Evolutionary conservation across 768 basidiomycete genomes (phyloP).

Genomic region (Suillus clintonianus): DNA sequence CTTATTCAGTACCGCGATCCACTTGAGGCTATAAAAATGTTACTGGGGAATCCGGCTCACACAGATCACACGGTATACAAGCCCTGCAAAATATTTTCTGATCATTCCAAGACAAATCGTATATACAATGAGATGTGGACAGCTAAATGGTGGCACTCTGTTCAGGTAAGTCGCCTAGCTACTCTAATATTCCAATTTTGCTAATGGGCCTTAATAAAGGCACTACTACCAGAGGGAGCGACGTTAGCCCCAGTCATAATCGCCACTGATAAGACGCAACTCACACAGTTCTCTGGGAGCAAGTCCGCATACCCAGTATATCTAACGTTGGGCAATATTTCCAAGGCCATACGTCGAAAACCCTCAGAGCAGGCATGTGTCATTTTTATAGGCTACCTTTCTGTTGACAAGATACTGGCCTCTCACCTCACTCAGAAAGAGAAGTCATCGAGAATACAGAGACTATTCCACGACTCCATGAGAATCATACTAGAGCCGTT

Average conservation of each 20-base stretch:
- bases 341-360: background rate
- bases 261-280: background rate
- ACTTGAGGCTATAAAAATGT: background rate
- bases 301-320: background rate
- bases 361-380: background rate
- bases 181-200: no score
- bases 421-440: background rate
- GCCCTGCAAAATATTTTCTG: conserved; percentile 26
- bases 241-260: background rate
- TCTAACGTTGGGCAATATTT: background rate
- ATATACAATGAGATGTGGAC: conserved; percentile 40
- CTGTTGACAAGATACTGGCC: background rate
- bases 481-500: background rate
- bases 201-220: no score
- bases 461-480: conserved; percentile 1
- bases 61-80: conserved; percentile 25
- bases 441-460: background rate
- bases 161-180: conserved; percentile 27
- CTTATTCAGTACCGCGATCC: background rate
- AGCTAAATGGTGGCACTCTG: conserved; percentile 31
- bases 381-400: conserved; percentile 1
- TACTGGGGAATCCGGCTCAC: conserved; percentile 2
- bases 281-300: background rate
- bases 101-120: conserved; percentile 13
- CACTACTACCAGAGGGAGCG: background rate